These are phyloP conservation scores for Phylloporus scabripes DNA, from an alignment of 768 basidiomycete genomes.

Conservation along the genomic window DNA sequence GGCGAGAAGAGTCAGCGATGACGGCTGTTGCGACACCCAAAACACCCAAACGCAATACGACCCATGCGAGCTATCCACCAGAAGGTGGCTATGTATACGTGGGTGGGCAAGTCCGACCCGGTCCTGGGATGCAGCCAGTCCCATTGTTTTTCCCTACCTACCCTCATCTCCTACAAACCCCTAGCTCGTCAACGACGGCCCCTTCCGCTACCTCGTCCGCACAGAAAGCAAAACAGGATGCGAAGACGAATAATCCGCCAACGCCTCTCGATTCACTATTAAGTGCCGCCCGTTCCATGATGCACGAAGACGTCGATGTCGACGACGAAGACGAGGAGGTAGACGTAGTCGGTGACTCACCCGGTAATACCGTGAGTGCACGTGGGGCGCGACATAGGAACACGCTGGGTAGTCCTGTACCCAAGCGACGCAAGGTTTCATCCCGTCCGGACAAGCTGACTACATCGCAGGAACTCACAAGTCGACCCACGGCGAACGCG, in stretches of 20 bases:
- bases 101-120: conserved; percentile 20
- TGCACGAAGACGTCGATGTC: conserved; percentile 33
- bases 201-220: conserved; percentile 23
- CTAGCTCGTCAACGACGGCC: conserved; percentile 29
- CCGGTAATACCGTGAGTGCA: conserved; percentile 16
- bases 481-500: not conserved
- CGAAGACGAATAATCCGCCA: conserved; percentile 26
- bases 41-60: conserved; percentile 28
- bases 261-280: conserved; percentile 57
- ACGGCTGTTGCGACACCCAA: conserved; percentile 24
- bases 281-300: conserved; percentile 56
- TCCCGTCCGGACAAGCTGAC: conserved; percentile 9
- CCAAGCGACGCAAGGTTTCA: conserved; percentile 34
- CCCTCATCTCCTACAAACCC: conserved; percentile 26
- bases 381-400: conserved; percentile 26
- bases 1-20: conserved; percentile 20
- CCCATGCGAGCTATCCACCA: conserved; percentile 19
- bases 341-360: conserved; percentile 19
- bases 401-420: conserved; percentile 32
- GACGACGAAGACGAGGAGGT: conserved; percentile 29
- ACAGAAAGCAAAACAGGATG: conserved; percentile 15
- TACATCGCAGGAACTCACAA: conserved; percentile 3
- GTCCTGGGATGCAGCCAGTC: conserved; percentile 27
- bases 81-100: conserved; percentile 29
- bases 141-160: conserved; percentile 30